Conservation (phyloP, 106 monocot genomes). For the Dioscorea dumetorum region DNA sequence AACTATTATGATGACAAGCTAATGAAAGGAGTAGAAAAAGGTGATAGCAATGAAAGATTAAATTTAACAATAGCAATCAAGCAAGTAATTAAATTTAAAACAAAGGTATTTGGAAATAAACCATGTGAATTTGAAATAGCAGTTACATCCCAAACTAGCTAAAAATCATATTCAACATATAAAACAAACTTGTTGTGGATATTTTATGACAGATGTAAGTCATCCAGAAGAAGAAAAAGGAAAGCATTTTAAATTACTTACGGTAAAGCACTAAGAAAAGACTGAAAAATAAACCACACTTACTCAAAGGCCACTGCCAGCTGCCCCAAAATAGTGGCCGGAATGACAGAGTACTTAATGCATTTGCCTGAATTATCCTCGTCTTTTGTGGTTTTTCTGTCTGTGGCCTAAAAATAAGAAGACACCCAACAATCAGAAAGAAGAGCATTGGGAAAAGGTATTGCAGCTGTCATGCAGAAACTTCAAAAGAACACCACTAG, state of each 20-base stretch:
- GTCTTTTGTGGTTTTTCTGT: conserved; percentile 4
- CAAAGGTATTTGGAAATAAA: not conserved
- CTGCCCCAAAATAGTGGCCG: conserved; percentile 42
- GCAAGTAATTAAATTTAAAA: not conserved
- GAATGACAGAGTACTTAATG: conserved; percentile 27
- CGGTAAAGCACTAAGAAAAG: too few species aligned
- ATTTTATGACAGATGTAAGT: too few species aligned
- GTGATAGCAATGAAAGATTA: not conserved
- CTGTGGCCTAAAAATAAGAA: conserved; percentile 20
- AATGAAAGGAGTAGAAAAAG: not conserved
- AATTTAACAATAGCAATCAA: not conserved
- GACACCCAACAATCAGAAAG: not conserved
- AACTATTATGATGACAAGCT: not conserved
- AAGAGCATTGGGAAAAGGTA: not conserved
- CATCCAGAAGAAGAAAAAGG: too few species aligned
- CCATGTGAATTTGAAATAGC: too few species aligned
- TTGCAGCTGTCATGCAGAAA: not conserved
- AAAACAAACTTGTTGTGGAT: too few species aligned
- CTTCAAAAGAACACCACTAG: not conserved
- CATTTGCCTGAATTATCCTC: conserved; percentile 15
- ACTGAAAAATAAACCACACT: conserved; percentile 11
- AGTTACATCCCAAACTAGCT: too few species aligned
- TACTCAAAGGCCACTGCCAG: conserved; percentile 55
- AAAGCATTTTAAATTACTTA: too few species aligned
- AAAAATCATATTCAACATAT: too few species aligned